A percentile compares a stretch with the other conserved stretches of the same genome.
phyloP scores from a whole-genome alignment of 257 asterid genomes.

The Knoxia roxburghii region DNA sequence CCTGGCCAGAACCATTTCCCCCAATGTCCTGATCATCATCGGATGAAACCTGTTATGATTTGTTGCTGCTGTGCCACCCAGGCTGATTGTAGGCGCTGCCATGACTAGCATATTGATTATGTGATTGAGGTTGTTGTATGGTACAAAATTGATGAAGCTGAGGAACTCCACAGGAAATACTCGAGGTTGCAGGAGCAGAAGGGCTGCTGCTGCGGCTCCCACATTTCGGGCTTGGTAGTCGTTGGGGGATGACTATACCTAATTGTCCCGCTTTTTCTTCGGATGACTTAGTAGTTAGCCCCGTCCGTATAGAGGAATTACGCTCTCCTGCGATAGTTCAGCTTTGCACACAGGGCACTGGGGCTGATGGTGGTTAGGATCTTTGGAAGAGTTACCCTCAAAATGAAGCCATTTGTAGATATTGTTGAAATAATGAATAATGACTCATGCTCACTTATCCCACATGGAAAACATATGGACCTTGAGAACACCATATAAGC shows the following conservation, averaged over 20 bases:
- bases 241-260: conserved; percentile 41
- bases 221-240: conserved; percentile 51
- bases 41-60: conserved; percentile 34
- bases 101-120: conserved; percentile 1
- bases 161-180: conserved; percentile 18
- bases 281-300: conserved; percentile 30
- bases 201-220: conserved; percentile 4
- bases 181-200: conserved; percentile 16
- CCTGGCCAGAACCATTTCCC: conserved; percentile 53
- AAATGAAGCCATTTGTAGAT: conserved; percentile 61
- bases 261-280: conserved; percentile 26
- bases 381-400: conserved; percentile 24
- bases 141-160: conserved; percentile 28
- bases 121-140: conserved; percentile 19
- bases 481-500: too few relatives aligned
- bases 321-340: conserved; percentile 43
- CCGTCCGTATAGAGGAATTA: conserved; percentile 71
- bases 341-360: conserved; percentile 79
- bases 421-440: conserved; percentile 25
- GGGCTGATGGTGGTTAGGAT: conserved; percentile 31
- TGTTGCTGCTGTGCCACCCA: conserved; percentile 19
- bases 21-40: conserved; percentile 47
- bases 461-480: too few relatives aligned
- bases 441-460: conserved; percentile 28
- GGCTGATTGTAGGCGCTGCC: conserved; percentile 18